Percentiles rank a stretch among this genome's conserved stretches.
Conservation (phyloP, 2,329 filamentous ascomycete genomes). For the Drechslerella dactyloides region DNA sequence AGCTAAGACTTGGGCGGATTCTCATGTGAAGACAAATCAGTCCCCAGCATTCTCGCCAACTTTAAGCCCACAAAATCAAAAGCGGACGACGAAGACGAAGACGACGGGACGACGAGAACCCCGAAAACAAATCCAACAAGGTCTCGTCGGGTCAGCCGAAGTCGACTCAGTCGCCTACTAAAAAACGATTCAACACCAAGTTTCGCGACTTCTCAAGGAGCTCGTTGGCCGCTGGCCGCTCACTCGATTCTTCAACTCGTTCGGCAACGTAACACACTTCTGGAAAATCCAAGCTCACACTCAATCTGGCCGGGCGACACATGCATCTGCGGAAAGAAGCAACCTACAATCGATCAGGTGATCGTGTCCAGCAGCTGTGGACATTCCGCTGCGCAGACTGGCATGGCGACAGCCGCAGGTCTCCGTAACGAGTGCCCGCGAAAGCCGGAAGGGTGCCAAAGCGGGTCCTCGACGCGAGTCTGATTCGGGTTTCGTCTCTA, state of each 20-base stretch:
- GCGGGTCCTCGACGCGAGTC: constrained; percentile 3
- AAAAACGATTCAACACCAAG: constrained; percentile 21
- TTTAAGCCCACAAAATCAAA: constrained; percentile 28
- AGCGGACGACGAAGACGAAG: constrained; percentile 38
- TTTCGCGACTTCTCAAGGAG: constrained; percentile 52
- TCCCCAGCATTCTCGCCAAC: constrained; percentile 6
- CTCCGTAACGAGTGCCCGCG: constrained; percentile 23
- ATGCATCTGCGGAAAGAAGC: constrained; percentile 55
- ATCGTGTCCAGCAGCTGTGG: constrained; percentile 63
- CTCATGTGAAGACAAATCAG: constrained; percentile 2
- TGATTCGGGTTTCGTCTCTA: constrained; percentile 12
- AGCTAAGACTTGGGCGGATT: constrained; percentile 30
- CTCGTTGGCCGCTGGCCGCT: constrained; percentile 56
- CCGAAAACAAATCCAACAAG: constrained; percentile 13
- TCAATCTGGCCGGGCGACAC: constrained; percentile 55
- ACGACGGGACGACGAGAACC: constrained; percentile 29
- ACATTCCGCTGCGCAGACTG: constrained; percentile 61
- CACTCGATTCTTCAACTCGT: constrained; percentile 57
- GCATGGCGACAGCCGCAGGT: constrained; percentile 47
- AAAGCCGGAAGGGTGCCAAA: constrained; percentile 25
- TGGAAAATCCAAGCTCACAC: constrained; percentile 30
- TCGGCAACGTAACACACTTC: constrained; percentile 54
- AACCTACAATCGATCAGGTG: constrained; percentile 56
- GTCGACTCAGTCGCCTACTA: background rate
- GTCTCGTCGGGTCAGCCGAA: background rate